Percentiles rank a stretch among this genome's conserved stretches.
phyloP scores from a whole-genome alignment of 2,329 filamentous ascomycete species.

The Colletotrichum sp. region DNA sequence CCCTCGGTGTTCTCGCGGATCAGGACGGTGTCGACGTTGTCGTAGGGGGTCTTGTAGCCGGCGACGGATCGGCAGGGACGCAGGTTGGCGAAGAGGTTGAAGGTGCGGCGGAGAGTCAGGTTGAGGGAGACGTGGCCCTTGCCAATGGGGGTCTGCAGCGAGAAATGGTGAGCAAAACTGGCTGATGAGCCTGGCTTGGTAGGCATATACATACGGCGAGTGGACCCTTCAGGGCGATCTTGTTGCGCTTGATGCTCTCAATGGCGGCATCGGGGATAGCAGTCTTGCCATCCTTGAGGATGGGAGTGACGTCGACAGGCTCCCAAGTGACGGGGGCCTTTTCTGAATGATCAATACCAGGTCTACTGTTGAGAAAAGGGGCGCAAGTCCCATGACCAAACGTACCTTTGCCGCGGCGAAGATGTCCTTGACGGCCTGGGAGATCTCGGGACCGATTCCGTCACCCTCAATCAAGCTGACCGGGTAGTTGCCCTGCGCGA shows the following conservation, averaged over 20 bases:
- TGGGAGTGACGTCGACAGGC: constrained; percentile 93
- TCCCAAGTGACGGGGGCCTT: constrained; percentile 96
- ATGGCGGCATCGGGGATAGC: constrained; percentile 93
- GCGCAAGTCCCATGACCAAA: constrained; percentile 19
- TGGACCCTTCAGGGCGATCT: constrained; percentile 97
- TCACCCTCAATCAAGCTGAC: constrained; percentile 99
- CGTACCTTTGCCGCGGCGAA: constrained; percentile 91
- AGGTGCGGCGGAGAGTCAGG: constrained; percentile 96
- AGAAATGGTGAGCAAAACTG: constrained; percentile 13
- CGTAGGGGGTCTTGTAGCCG: constrained; percentile 98
- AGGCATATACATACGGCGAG: constrained; percentile 73
- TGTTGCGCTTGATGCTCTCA: constrained; percentile 91
- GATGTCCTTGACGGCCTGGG: constrained; percentile 98
- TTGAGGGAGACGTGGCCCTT: constrained; percentile 99
- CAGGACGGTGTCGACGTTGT: constrained; percentile 93
- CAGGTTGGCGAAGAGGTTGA: constrained; percentile 99
- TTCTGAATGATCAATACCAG: constrained; percentile 27
- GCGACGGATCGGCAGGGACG: constrained; percentile 96
- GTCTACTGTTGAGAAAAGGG: neutral
- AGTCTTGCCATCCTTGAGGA: constrained; percentile 93
- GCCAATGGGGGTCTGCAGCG: constrained; percentile 59
- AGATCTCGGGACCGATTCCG: constrained; percentile 97
- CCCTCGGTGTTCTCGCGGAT: constrained; percentile 99
- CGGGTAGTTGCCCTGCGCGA: constrained; percentile 83
- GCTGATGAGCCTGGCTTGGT: no score